A percentile compares a stretch with the other conserved stretches of the same genome.
These are phyloP conservation scores for Seiridium cupressi DNA, from an alignment of 2,329 filamentous ascomycete genomes.

Conservation along the genomic window DNA sequence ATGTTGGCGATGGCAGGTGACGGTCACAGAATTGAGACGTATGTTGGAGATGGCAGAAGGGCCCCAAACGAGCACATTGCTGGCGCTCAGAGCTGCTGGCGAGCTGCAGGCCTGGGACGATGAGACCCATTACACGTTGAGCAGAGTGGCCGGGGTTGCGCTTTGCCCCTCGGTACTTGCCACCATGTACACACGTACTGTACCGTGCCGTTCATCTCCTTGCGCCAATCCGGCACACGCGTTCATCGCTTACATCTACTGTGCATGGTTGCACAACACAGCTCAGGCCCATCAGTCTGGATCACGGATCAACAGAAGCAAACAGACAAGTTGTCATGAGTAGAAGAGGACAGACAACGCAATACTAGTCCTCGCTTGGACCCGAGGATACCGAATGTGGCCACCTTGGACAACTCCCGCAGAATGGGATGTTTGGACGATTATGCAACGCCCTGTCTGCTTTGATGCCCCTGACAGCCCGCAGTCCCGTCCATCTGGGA, in stretches of 20 bases:
- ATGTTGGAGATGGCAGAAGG: background rate
- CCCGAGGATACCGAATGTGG: background rate
- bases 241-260: too few species aligned
- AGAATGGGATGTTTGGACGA: background rate
- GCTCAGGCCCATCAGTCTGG: background rate
- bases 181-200: too few species aligned
- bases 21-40: background rate
- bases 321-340: background rate
- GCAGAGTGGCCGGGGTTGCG: too few species aligned
- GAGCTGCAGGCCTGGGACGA: too few species aligned
- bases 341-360: background rate
- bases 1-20: background rate
- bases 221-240: too few species aligned
- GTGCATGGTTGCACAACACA: too few species aligned
- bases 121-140: too few species aligned
- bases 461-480: conserved; percentile 1
- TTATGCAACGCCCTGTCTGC: conserved; percentile 3
- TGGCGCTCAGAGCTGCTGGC: too few species aligned
- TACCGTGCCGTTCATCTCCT: too few species aligned
- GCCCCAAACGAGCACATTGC: too few species aligned
- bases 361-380: background rate
- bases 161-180: too few species aligned
- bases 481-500: conserved; percentile 1
- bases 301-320: background rate
- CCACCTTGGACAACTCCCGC: background rate